Conservation (phyloP, 306 rosid species). For the Lathyrus tuberosus region DNA sequence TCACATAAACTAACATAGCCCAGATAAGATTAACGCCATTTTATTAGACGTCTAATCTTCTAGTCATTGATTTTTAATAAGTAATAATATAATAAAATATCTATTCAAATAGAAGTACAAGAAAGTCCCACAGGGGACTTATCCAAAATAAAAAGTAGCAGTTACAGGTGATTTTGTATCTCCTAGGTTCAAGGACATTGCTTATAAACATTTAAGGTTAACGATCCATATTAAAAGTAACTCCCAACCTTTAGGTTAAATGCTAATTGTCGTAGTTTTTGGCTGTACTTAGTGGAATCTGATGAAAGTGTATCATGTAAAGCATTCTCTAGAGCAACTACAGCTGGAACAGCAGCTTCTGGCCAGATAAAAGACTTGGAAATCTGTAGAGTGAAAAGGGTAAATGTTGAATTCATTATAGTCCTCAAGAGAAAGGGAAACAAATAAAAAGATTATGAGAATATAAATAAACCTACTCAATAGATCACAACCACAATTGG, state of each 20-base stretch:
- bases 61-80: neutral
- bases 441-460: constrained; percentile 12
- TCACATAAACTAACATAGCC: constrained; percentile 20
- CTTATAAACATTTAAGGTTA: constrained; percentile 10
- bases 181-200: constrained; percentile 19
- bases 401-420: constrained; percentile 32
- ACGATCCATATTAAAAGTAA: constrained; percentile 19
- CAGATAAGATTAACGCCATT: constrained; percentile 19
- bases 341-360: constrained; percentile 76
- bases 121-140: neutral
- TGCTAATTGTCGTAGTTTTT: constrained; percentile 72
- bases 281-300: constrained; percentile 84
- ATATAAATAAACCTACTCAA: constrained; percentile 20
- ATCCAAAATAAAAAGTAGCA: constrained; percentile 21
- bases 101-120: constrained; percentile 3
- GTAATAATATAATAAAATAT: neutral
- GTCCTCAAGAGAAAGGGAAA: constrained; percentile 27
- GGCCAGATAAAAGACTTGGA: constrained; percentile 79
- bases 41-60: neutral
- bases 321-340: constrained; percentile 82
- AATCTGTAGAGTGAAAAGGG: constrained; percentile 50
- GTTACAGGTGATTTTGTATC: constrained; percentile 10
- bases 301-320: constrained; percentile 63
- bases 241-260: constrained; percentile 82
- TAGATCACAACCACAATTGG: constrained; percentile 25